phyloP scores from a whole-genome alignment of 768 basidiomycete species.

The Leccinum obscurum region DNA sequence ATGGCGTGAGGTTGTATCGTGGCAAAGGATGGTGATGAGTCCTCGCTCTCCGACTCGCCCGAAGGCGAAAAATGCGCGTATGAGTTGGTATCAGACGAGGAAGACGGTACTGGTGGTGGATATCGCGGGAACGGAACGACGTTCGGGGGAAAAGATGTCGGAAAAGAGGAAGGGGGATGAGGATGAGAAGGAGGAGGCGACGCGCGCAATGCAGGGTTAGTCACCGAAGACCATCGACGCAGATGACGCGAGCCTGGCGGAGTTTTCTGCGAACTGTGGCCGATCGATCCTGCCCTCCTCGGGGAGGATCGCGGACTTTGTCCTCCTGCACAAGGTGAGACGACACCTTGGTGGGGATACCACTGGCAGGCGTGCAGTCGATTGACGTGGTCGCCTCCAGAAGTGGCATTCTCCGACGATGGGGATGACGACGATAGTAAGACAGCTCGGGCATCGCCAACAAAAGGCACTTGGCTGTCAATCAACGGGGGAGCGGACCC shows the following conservation, averaged over 20 bases:
- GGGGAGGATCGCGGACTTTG: constrained; percentile 35
- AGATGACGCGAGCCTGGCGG: constrained; percentile 30
- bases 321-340: constrained; percentile 14
- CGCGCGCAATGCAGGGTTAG: constrained; percentile 27
- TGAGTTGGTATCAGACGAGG: constrained; percentile 11
- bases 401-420: constrained; percentile 12
- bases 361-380: constrained; percentile 17
- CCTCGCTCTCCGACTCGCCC: constrained; percentile 28
- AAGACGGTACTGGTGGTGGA: constrained; percentile 5
- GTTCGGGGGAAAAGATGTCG: constrained; percentile 13
- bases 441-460: constrained; percentile 29
- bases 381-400: constrained; percentile 16
- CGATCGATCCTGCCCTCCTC: constrained; percentile 34
- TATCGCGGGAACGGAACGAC: constrained; percentile 22
- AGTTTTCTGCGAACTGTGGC: constrained; percentile 30
- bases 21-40: constrained; percentile 12
- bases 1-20: constrained; percentile 17
- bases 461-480: constrained; percentile 28
- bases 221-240: constrained; percentile 34
- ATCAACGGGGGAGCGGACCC: constrained; percentile 33
- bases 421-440: constrained; percentile 12
- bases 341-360: constrained; percentile 17
- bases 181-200: constrained; percentile 13
- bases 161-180: constrained; percentile 1
- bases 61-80: constrained; percentile 21